A percentile compares a stretch with the other conserved stretches of the same genome.
phyloP scores from a whole-genome alignment of 2,329 filamentous ascomycete species.

The Alternaria arbusti region DNA sequence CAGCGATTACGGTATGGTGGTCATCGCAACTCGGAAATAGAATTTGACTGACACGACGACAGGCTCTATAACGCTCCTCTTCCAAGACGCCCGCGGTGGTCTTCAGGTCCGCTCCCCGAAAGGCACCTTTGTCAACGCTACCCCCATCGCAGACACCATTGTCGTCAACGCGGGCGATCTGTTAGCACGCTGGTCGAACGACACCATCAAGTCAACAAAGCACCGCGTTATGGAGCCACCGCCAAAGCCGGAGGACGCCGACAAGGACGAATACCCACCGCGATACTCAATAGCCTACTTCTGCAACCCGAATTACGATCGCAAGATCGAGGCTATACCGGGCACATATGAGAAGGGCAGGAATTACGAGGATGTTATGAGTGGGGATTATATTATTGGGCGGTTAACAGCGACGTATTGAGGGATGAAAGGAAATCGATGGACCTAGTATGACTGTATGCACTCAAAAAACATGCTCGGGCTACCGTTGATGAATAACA shows the following conservation, averaged over 20 bases:
- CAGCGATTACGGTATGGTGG: constrained; percentile 63
- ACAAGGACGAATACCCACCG: constrained; percentile 68
- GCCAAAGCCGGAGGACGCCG: constrained; percentile 51
- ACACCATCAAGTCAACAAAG: constrained; percentile 86
- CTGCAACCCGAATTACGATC: constrained; percentile 83
- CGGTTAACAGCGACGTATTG: constrained; percentile 74
- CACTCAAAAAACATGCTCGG: neutral
- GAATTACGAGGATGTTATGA: constrained; percentile 80
- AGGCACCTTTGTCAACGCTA: constrained; percentile 81
- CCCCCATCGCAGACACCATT: constrained; percentile 79
- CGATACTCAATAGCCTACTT: constrained; percentile 90
- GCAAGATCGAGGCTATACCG: constrained; percentile 78
- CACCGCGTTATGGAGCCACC: constrained; percentile 91
- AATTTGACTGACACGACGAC: constrained; percentile 10
- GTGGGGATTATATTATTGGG: constrained; percentile 80
- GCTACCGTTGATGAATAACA: neutral
- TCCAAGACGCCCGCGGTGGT: constrained; percentile 63
- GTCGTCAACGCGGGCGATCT: constrained; percentile 91
- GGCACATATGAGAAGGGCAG: constrained; percentile 77
- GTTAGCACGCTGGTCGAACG: constrained; percentile 87
- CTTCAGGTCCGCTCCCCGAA: constrained; percentile 72
- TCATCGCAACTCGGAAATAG: accelerated
- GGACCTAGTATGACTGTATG: neutral
- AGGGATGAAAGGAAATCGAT: neutral
- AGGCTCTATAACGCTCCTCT: constrained; percentile 51